Conservation (phyloP, 140 eudicot species). For the Eryngium alpinum region DNA sequence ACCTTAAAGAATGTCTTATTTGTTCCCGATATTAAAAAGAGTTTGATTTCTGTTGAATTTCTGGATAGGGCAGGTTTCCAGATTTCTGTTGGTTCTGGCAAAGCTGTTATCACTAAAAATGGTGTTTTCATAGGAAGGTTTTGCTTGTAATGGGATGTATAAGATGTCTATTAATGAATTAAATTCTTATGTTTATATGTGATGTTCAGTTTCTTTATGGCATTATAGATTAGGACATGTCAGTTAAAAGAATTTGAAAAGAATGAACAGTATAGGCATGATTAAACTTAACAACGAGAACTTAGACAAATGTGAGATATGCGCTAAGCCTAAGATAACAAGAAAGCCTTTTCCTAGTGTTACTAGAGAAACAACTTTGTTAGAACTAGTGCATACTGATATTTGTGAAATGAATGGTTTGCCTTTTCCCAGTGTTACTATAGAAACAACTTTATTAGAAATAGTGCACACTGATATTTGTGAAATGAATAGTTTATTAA, state of each 20-base stretch:
- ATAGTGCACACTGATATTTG: background rate
- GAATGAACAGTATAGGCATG: too few relatives aligned
- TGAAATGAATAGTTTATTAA: too few relatives aligned
- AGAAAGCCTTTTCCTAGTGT: too few relatives aligned
- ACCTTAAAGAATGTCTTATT: too few relatives aligned
- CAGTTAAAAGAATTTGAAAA: too few relatives aligned
- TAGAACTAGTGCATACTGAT: too few relatives aligned
- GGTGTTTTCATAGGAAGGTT: background rate
- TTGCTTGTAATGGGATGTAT: background rate
- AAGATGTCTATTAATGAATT: background rate
- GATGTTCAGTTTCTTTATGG: background rate
- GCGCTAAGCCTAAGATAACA: too few relatives aligned
- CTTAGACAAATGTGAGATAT: too few relatives aligned
- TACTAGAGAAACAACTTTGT: too few relatives aligned
- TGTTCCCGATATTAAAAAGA: background rate
- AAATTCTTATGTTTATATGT: background rate
- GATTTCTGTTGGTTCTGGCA: background rate
- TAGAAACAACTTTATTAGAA: too few relatives aligned
- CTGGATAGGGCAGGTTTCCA: constrained; percentile 8
- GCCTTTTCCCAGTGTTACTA: background rate
- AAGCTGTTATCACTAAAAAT: background rate
- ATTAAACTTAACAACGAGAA: too few relatives aligned
- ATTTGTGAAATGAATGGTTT: too few relatives aligned
- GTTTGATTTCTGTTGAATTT: background rate
- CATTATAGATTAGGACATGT: background rate